Evolutionary conservation across 139 green algal genomes (phyloP).

Genomic region (Asterochloris sp.): DNA sequence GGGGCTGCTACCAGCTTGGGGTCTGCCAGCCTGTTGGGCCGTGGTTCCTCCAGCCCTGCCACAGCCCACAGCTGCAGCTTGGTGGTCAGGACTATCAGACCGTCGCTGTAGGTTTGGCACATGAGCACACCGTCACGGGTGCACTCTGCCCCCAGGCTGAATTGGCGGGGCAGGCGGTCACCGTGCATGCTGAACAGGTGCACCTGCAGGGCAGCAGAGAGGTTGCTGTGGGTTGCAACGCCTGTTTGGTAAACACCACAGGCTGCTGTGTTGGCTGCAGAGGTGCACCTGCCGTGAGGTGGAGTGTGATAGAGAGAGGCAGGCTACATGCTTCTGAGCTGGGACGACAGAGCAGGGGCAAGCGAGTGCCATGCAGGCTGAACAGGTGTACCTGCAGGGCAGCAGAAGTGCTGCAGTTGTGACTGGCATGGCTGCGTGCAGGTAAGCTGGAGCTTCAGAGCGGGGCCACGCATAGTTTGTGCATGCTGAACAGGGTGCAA

Average conservation of each 20-base stretch:
- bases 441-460: no score
- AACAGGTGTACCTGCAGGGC: constrained; percentile 43
- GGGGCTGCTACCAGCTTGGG: constrained; percentile 16
- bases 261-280: no score
- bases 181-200: constrained; percentile 45
- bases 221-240: neutral
- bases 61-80: constrained; percentile 56
- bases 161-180: constrained; percentile 35
- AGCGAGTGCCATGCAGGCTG: constrained; percentile 40
- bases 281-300: no score
- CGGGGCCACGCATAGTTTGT: no score
- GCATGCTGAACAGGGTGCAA: no score
- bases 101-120: constrained; percentile 42
- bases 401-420: neutral
- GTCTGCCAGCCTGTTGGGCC: constrained; percentile 41
- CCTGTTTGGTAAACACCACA: no score
- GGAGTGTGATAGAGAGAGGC: neutral
- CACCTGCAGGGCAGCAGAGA: constrained; percentile 30
- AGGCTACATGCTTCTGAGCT: neutral
- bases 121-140: constrained; percentile 50
- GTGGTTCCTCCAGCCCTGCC: constrained; percentile 38
- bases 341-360: constrained; percentile 1
- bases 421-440: neutral
- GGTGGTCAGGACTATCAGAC: constrained; percentile 59
- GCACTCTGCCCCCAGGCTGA: constrained; percentile 58